Conservation (phyloP, 2,329 filamentous ascomycete genomes). For the Cladophialophora exuberans region DNA sequence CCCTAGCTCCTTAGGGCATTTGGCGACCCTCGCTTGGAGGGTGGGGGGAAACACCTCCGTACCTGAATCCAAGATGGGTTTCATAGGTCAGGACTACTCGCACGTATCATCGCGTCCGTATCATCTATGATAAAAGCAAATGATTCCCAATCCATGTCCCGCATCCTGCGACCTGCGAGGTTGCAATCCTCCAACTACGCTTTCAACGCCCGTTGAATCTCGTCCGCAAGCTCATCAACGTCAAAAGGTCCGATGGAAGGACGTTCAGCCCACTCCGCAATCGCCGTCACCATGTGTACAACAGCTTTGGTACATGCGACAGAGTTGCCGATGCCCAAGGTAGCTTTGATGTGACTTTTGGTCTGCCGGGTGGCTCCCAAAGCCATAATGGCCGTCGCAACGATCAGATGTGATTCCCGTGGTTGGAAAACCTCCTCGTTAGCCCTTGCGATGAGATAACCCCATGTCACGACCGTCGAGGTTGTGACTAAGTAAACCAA, state of each 20-base stretch:
- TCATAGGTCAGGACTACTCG: too few species aligned
- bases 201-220: background rate
- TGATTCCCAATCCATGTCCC: too few species aligned
- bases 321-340: slow-evolving; percentile 13
- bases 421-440: slow-evolving; percentile 19
- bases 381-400: slow-evolving; percentile 19
- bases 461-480: slow-evolving; percentile 1
- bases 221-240: slow-evolving; percentile 3
- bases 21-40: too few species aligned
- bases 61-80: too few species aligned
- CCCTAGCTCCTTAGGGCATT: too few species aligned
- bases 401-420: slow-evolving; percentile 13
- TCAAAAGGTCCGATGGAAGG: background rate
- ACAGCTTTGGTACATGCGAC: slow-evolving; percentile 4
- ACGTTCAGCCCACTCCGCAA: slow-evolving; percentile 13
- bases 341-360: slow-evolving; percentile 19
- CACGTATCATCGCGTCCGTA: too few species aligned
- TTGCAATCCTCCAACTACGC: background rate
- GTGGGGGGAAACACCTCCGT: too few species aligned
- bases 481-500: background rate
- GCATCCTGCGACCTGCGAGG: too few species aligned
- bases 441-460: slow-evolving; percentile 15
- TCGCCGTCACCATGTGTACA: slow-evolving; percentile 2
- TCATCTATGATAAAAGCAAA: too few species aligned
- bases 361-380: slow-evolving; percentile 20